Conservation (phyloP, 495 filamentous ascomycete species). For the Penicillium coffeae region DNA sequence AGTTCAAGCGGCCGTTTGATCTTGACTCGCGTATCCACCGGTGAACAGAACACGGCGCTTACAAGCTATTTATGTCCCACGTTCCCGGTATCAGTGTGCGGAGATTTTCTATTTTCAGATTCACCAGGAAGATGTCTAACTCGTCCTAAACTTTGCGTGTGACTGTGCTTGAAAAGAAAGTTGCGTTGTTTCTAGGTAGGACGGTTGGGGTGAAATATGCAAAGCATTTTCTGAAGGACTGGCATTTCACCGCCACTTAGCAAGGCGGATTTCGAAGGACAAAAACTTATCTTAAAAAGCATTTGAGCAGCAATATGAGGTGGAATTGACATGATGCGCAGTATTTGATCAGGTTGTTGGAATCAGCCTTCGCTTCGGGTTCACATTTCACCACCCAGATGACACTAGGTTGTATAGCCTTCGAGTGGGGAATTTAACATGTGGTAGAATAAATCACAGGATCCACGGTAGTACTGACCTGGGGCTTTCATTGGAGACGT, state of each 20-base stretch:
- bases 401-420: neutral
- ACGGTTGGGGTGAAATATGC: neutral
- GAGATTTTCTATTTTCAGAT: conserved; percentile 1
- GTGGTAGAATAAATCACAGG: neutral
- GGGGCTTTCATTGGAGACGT: neutral
- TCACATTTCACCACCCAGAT: neutral
- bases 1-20: neutral
- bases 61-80: conserved; percentile 22
- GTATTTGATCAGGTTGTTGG: too few relatives aligned
- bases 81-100: conserved; percentile 10
- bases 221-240: neutral
- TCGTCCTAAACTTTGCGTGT: neutral
- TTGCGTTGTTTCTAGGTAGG: neutral
- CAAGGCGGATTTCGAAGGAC: neutral
- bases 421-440: neutral
- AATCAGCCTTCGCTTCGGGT: neutral
- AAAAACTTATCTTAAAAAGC: too few relatives aligned
- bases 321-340: too few relatives aligned
- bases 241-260: neutral
- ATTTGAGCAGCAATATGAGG: too few relatives aligned
- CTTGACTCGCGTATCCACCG: neutral
- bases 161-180: neutral
- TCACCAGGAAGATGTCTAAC: neutral
- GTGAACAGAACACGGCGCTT: conserved; percentile 14
- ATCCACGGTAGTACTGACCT: neutral